Percentiles rank a stretch among this genome's conserved stretches.
Evolutionary conservation across 345 rosid species (phyloP).

Genomic region (Bruguiera parviflora): DNA sequence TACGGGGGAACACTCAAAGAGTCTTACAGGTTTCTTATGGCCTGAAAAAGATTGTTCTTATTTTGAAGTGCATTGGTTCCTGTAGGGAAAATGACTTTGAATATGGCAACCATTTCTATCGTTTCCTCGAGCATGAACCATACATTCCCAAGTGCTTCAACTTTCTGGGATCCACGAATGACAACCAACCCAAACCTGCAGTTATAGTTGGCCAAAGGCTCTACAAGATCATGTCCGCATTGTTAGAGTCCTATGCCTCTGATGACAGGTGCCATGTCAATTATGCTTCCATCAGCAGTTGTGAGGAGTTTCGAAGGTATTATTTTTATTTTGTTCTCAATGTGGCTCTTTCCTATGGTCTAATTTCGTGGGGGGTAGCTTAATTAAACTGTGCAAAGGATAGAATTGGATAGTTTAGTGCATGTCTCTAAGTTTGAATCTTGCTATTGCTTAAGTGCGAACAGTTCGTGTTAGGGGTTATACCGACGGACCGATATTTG

Average conservation of each 20-base stretch:
- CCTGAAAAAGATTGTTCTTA: not conserved
- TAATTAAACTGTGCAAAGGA: too few relatives aligned
- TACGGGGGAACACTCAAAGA: too few relatives aligned
- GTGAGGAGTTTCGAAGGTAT: slow-evolving; percentile 88
- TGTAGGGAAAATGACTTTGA: slow-evolving; percentile 76
- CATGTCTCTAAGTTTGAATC: too few relatives aligned
- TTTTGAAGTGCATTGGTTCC: not conserved
- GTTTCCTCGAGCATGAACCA: slow-evolving; percentile 84
- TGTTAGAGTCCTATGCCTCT: slow-evolving; percentile 69
- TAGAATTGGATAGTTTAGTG: too few relatives aligned
- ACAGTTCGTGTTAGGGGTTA: too few relatives aligned
- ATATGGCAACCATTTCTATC: slow-evolving; percentile 75
- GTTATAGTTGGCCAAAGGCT: slow-evolving; percentile 44
- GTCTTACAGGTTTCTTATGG: not conserved
- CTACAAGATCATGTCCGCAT: slow-evolving; percentile 70
- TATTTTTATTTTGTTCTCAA: too few relatives aligned
- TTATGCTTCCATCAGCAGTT: slow-evolving; percentile 54
- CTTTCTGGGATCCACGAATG: slow-evolving; percentile 54
- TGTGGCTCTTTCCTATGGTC: not conserved
- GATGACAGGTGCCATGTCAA: slow-evolving; percentile 58
- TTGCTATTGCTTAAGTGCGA: too few relatives aligned
- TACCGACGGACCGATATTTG: too few relatives aligned
- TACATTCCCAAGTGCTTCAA: slow-evolving; percentile 62
- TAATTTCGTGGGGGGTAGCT: not conserved
- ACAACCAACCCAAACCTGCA: slow-evolving; percentile 55